Percentiles rank a stretch among this genome's conserved stretches.
These are phyloP conservation scores for Eucalyptus cladocalyx DNA, from an alignment of 345 rosid species.

Conservation along the genomic window DNA sequence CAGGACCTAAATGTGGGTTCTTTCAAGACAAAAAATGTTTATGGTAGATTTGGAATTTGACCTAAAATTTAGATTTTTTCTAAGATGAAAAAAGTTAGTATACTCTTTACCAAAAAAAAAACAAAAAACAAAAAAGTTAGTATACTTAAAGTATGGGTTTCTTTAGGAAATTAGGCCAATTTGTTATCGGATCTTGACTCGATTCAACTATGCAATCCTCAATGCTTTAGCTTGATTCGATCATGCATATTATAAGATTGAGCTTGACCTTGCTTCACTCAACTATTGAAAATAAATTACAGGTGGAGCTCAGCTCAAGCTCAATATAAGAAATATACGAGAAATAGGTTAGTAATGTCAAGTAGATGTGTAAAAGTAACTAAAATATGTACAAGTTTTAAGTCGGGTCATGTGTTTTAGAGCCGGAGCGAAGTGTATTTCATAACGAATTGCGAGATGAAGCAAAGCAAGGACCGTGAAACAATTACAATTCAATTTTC, in stretches of 20 bases:
- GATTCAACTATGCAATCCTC: neutral
- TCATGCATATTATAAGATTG: neutral
- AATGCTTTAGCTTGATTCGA: neutral
- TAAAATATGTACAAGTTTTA: neutral
- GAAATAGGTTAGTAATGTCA: neutral
- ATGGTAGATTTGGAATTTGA: too few species aligned
- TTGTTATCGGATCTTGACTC: neutral
- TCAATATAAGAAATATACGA: neutral
- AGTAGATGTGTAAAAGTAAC: neutral
- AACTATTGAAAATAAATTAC: neutral
- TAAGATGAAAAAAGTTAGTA: too few species aligned
- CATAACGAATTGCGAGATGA: neutral
- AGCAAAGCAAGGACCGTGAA: neutral
- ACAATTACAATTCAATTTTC: neutral
- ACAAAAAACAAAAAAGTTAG: too few species aligned
- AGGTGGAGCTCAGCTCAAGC: neutral
- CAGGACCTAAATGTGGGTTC: rapidly evolving
- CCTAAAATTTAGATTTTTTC: too few species aligned
- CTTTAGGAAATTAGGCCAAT: too few species aligned
- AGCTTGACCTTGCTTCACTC: neutral
- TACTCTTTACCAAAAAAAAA: too few species aligned
- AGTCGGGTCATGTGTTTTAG: neutral
- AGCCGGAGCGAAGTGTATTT: neutral
- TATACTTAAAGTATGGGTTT: too few species aligned
- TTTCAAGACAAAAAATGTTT: too few species aligned